Base-by-base conservation (phyloP, 306 rosid species). In the Fagus crenata region DNA sequence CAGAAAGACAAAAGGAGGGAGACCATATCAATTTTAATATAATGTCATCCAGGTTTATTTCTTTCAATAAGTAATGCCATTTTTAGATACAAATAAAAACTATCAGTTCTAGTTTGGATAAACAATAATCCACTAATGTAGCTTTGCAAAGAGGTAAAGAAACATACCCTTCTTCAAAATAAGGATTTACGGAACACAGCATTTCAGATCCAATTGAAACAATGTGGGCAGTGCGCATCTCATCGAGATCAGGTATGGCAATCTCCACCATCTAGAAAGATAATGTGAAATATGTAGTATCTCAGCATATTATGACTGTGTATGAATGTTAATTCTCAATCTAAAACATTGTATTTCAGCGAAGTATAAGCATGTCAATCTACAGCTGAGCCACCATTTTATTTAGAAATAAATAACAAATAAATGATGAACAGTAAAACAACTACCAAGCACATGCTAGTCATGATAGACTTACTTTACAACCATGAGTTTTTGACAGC, bases 121-220 rank as follows among this genome's bases (percentile, higher is more conserved):
- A 32, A 81, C 67, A 69, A 81, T 51, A 69, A 81, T 70, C 74
- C 70, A 36, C n/a, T 51, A 49, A 74, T 61, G 39, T 69, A 73
- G 73, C 67, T 15, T 53, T n/a, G 0, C 51, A 53, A 12, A 40
- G 36, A 64, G 56, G 60, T 65, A 77, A 56, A 75, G 67, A 64
- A 80, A 81, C 89, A 54, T 87, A 94, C 98, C 98, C 98, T 5
- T 92, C 98, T 32, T 84, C 93, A 67, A 49, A 72, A 83, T 89
- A 84, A 39, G 98, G 88, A 86, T 75, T 94, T 39, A 94, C 11
- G 18, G 92, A 84, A 78, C 81, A 43, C 22, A 77, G 15, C 83
- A 81, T 77, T 87, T 92, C 98, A 35, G 98, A 88, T 59, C 97
- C 98, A 81, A 94, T 89, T 53, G 98, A 83, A 85, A 94, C 92